Percentiles rank a stretch among this genome's conserved stretches.
Conservation (phyloP, 768 basidiomycete species). For the Leccinum olivaceopallidum region DNA sequence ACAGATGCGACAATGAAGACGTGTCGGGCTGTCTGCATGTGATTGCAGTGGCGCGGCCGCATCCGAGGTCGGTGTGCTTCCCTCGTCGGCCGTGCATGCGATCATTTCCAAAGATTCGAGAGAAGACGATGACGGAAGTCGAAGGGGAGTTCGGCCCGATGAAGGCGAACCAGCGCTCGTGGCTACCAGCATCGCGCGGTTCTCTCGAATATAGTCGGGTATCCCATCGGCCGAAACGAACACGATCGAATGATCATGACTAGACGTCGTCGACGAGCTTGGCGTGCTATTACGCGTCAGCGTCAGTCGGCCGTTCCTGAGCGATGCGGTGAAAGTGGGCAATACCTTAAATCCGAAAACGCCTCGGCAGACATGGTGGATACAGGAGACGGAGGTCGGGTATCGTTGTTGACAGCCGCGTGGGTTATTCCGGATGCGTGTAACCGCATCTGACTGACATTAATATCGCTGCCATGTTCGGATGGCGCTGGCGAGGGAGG, state of each 20-base stretch:
- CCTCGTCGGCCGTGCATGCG: background rate
- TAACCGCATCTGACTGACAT: background rate
- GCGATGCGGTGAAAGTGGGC: background rate
- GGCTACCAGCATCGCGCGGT: conserved; percentile 31
- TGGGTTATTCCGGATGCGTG: conserved; percentile 1
- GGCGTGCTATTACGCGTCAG: conserved; percentile 3
- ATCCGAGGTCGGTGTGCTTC: background rate
- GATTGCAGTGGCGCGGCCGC: background rate
- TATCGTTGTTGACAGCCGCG: conserved; percentile 2
- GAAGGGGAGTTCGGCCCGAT: conserved; percentile 18
- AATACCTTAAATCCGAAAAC: conserved; percentile 20
- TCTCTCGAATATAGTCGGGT: conserved; percentile 33
- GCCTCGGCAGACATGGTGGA: conserved; percentile 16
- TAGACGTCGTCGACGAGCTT: conserved; percentile 15
- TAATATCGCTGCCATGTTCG: conserved; percentile 26
- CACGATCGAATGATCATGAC: conserved; percentile 23
- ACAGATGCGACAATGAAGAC: conserved; percentile 53
- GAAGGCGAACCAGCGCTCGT: conserved; percentile 29
- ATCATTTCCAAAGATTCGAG: conserved; percentile 20
- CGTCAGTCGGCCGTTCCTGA: background rate
- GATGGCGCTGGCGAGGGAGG: conserved; percentile 30
- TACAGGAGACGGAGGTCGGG: conserved; percentile 11
- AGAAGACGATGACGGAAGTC: conserved; percentile 28
- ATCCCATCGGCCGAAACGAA: conserved; percentile 32
- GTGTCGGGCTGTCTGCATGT: background rate